A percentile compares a stretch with the other conserved stretches of the same genome.
Conservation (phyloP, 768 basidiomycete species). For the Myochromella boudieri region DNA sequence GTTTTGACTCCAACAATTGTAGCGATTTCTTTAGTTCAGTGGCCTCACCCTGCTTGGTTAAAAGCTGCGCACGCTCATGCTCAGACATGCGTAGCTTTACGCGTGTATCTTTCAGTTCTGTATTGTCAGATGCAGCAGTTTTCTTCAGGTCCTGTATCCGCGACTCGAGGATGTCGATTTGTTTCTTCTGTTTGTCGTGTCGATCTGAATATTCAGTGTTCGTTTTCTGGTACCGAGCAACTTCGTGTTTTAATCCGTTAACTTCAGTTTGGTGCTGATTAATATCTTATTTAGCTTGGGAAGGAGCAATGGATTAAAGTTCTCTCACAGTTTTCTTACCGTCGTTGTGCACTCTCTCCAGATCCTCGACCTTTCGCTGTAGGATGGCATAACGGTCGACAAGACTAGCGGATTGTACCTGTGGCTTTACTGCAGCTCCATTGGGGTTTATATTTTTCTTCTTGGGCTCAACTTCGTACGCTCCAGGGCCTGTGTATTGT, state of each 20-base stretch:
- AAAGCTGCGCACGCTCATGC: slow-evolving; percentile 52
- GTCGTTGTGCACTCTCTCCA: slow-evolving; percentile 62
- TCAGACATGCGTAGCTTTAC: slow-evolving; percentile 58
- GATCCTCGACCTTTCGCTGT: slow-evolving; percentile 62
- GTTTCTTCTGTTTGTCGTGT: slow-evolving; percentile 63
- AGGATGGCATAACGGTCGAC: slow-evolving; percentile 54
- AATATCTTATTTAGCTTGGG: neutral
- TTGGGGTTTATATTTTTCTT: slow-evolving; percentile 26
- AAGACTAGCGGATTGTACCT: slow-evolving; percentile 18
- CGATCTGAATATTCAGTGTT: slow-evolving; percentile 52
- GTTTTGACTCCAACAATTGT: slow-evolving; percentile 46
- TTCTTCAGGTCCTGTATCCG: slow-evolving; percentile 65
- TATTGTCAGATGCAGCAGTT: slow-evolving; percentile 44
- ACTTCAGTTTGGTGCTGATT: slow-evolving; percentile 58
- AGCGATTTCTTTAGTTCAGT: slow-evolving; percentile 51
- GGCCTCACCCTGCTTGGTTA: slow-evolving; percentile 51
- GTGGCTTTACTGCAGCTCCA: slow-evolving; percentile 16
- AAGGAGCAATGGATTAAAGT: neutral
- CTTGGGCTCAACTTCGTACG: slow-evolving; percentile 25
- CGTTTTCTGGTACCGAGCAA: slow-evolving; percentile 45
- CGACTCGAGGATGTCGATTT: slow-evolving; percentile 53
- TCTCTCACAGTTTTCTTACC: slow-evolving; percentile 62
- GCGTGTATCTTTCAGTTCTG: slow-evolving; percentile 63
- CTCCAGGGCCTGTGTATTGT: slow-evolving; percentile 30
- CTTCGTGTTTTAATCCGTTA: slow-evolving; percentile 60